A percentile compares a stretch with the other conserved stretches of the same genome.
Conservation (phyloP, 768 basidiomycete species). For the Dendrothele bispora region DNA sequence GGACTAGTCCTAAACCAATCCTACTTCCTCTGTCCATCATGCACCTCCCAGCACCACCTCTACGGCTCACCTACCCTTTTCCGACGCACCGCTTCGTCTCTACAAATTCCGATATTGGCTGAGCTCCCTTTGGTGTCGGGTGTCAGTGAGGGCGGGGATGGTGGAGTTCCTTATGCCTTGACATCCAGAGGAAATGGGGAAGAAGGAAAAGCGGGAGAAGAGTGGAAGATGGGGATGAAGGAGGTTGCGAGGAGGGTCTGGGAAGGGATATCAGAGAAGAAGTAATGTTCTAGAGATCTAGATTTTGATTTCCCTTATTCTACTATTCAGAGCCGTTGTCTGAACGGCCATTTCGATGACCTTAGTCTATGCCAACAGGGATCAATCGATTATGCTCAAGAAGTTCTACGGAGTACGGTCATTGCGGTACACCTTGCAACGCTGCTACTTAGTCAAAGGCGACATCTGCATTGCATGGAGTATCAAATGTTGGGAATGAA, state of each 20-base stretch:
- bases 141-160: constrained; percentile 73
- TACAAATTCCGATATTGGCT: constrained; percentile 67
- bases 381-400: too few relatives aligned
- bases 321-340: too few relatives aligned
- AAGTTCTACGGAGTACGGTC: too few relatives aligned
- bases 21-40: constrained; percentile 77
- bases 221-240: constrained; percentile 11
- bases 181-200: constrained; percentile 26
- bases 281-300: too few relatives aligned
- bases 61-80: constrained; percentile 75
- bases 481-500: too few relatives aligned
- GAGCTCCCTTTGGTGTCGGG: constrained; percentile 79
- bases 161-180: constrained; percentile 55
- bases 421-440: too few relatives aligned
- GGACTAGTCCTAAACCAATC: constrained; percentile 90
- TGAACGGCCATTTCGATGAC: too few relatives aligned
- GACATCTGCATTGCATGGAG: too few relatives aligned
- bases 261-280: constrained; percentile 1
- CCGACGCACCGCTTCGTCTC: constrained; percentile 51
- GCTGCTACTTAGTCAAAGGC: too few relatives aligned
- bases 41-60: constrained; percentile 58
- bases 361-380: too few relatives aligned
- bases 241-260: constrained; percentile 1
- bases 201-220: constrained; percentile 8
- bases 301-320: too few relatives aligned